Evolutionary conservation across 352 stramenopile genomes (phyloP).

Genomic region (Plasmopara halstedii): DNA sequence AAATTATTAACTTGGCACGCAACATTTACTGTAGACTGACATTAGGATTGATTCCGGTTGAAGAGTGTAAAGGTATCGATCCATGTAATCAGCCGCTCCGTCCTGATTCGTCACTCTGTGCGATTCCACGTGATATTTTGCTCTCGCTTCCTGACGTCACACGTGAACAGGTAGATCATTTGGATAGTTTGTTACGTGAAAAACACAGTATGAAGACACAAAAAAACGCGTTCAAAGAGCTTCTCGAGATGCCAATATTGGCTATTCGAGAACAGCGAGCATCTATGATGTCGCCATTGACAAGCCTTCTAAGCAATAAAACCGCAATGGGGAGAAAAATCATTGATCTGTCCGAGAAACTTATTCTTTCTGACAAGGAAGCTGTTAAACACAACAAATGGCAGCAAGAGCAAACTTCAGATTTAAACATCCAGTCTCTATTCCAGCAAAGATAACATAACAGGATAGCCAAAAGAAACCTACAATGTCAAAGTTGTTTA

Average conservation of each 20-base stretch:
- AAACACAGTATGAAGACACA: conserved; percentile 78
- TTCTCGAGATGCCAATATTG: conserved; percentile 60
- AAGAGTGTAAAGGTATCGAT: conserved; percentile 78
- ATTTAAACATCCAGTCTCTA: conserved; percentile 43
- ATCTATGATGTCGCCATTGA: conserved; percentile 26
- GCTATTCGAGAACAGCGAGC: conserved; percentile 35
- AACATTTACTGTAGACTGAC: conserved; percentile 76
- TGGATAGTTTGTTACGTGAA: conserved; percentile 48
- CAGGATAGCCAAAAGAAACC: too few species aligned
- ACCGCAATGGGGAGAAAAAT: conserved; percentile 42
- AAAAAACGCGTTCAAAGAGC: conserved; percentile 78
- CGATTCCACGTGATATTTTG: conserved; percentile 43
- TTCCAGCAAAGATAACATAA: conserved; percentile 13
- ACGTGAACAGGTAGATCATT: conserved; percentile 27
- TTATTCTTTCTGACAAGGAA: conserved; percentile 53
- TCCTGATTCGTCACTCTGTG: conserved; percentile 34
- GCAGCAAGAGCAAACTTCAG: conserved; percentile 39
- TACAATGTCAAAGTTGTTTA: too few species aligned
- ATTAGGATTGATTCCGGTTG: conserved; percentile 52
- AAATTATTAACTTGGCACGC: conserved; percentile 75
- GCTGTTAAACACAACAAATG: conserved; percentile 34
- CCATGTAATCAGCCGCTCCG: conserved; percentile 64
- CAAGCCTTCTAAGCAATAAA: conserved; percentile 15
- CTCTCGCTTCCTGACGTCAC: conserved; percentile 51
- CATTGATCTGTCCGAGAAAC: conserved; percentile 54